A percentile compares a stretch with the other conserved stretches of the same genome.
These are phyloP conservation scores for Basipetospora chlamydospora DNA, from an alignment of 2,329 filamentous ascomycete species.

Conservation along the genomic window DNA sequence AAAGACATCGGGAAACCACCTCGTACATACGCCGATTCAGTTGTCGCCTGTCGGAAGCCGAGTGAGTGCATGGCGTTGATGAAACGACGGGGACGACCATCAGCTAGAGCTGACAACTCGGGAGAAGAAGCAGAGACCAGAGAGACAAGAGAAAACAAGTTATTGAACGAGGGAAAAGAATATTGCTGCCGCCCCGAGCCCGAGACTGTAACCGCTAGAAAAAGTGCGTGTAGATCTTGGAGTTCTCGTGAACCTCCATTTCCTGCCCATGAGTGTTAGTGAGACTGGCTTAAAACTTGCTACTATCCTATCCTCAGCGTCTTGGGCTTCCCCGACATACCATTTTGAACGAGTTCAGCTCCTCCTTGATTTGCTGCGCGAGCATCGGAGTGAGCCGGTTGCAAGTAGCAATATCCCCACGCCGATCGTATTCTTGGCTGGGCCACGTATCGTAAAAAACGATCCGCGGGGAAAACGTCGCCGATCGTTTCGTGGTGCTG, in stretches of 20 bases:
- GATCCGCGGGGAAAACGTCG: slow-evolving; percentile 79
- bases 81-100: too few relatives aligned
- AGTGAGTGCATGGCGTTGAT: too few relatives aligned
- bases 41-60: too few relatives aligned
- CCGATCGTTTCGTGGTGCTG: slow-evolving; percentile 45
- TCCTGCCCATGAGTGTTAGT: slow-evolving; percentile 50
- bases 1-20: too few relatives aligned
- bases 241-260: slow-evolving; percentile 98
- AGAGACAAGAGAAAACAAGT: too few relatives aligned
- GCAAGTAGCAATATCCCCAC: slow-evolving; percentile 93
- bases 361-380: slow-evolving; percentile 98
- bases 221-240: slow-evolving; percentile 99
- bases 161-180: too few relatives aligned
- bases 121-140: too few relatives aligned
- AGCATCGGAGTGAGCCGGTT: slow-evolving; percentile 94
- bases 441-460: slow-evolving; percentile 97
- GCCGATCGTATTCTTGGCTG: slow-evolving; percentile 85
- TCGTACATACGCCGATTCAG: too few relatives aligned
- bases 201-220: slow-evolving; percentile 63
- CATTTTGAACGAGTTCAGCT: slow-evolving; percentile 99
- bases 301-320: too few relatives aligned
- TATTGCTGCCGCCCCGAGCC: too few relatives aligned
- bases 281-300: background rate
- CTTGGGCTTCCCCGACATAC: too few relatives aligned
- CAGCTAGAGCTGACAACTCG: too few relatives aligned